Base-by-base conservation (phyloP, 2,329 filamentous ascomycete genomes). In the Grosmannia huntii region DNA sequence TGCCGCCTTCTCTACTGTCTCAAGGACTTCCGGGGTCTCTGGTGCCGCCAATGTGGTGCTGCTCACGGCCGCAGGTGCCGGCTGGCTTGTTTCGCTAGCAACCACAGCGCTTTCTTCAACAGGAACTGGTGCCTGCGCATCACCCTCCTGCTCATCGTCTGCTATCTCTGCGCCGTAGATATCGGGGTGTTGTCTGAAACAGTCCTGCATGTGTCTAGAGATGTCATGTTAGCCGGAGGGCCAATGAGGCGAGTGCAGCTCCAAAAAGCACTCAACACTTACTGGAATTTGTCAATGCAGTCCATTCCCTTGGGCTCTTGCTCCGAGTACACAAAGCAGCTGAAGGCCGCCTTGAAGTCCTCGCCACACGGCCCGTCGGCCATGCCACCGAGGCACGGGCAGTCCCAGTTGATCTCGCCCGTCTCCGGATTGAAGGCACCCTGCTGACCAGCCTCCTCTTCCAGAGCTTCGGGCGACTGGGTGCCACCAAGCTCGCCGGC, bases 331-430 rank as follows among this genome's bases (percentile, higher is more conserved):
- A 99, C 90, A 68, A 99, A 99, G 76, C 94, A 99, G 81, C 90
- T 96, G 68, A 99, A 99, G 0, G 94, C 94, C 27, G 85, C 85
- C 76, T 86, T 90, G 81, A 99, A 99, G 68, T 97, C 85, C 70
- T 95, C 89, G 53, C 94, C 94, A 70, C 94, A 99, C 57, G 94
- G 94, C 0, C 94, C 94, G 68, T 96, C 76, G 9, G 94, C 94
- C 94, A 99, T 99, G 57, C 94, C 94, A 54, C 94, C 94, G 38
- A 99, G 76, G 71, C 94, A 99, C 19, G 94, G 94, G 73, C 94
- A 99, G 71, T 97, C 94, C 94, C 94, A 99, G 79, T 99, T 99
- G 75, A 99, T 99, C 80, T 99, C 94, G 65, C 94, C 94, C 11
- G 94, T 99, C 76, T 97, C 94, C 3, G 91, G 90, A 73, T 99